Evolutionary conservation across 1,284 basidiomycete species (phyloP).

Genomic region (Tilletia horrida): DNA sequence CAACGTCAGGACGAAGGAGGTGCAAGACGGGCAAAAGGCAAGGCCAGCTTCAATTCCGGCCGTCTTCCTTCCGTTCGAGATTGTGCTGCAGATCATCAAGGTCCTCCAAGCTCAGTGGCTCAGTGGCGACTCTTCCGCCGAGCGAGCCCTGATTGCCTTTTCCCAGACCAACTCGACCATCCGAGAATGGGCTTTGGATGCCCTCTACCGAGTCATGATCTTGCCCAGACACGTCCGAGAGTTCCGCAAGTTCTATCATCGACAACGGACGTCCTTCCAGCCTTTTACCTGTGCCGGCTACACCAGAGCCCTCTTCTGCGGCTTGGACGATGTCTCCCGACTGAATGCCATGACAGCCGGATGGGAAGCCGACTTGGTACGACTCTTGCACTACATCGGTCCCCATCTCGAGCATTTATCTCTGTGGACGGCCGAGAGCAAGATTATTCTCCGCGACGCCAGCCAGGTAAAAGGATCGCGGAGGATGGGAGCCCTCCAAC

Average conservation of each 20-base stretch:
- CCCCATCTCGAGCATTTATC: constrained; percentile 41
- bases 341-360: constrained; percentile 47
- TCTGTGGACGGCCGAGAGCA: constrained; percentile 49
- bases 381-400: constrained; percentile 47
- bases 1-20: not conserved
- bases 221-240: constrained; percentile 50
- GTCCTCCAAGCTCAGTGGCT: constrained; percentile 31
- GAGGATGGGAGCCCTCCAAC: constrained; percentile 15
- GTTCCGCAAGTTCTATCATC: constrained; percentile 47
- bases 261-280: constrained; percentile 37
- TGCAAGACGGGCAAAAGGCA: too few relatives aligned
- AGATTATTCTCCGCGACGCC: constrained; percentile 47
- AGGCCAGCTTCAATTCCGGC: not conserved
- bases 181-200: constrained; percentile 40
- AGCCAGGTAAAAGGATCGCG: constrained; percentile 24
- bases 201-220: constrained; percentile 43
- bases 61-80: constrained; percentile 36
- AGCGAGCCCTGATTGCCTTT: constrained; percentile 36
- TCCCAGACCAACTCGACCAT: constrained; percentile 34
- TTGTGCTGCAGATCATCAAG: constrained; percentile 34
- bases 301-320: constrained; percentile 40
- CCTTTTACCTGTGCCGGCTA: constrained; percentile 42
- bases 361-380: constrained; percentile 50
- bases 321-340: constrained; percentile 45
- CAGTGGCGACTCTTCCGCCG: constrained; percentile 32